Percentiles rank a stretch among this genome's conserved stretches.
Evolutionary conservation across 257 asterid species (phyloP).

Genomic region (Fraxinus americana): DNA sequence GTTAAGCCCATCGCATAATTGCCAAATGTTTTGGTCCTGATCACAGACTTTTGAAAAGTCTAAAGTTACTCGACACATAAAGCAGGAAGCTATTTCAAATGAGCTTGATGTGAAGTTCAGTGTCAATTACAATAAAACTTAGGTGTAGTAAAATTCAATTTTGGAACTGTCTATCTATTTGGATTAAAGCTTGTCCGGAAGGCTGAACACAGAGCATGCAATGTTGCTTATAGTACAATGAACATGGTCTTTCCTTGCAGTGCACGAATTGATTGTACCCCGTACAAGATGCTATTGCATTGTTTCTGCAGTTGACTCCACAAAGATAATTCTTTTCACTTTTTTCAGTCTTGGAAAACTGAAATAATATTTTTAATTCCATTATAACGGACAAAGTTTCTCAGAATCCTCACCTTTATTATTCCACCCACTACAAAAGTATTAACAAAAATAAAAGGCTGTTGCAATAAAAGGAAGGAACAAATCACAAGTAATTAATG

Average conservation of each 20-base stretch:
- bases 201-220: not conserved
- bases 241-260: not conserved
- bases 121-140: not conserved
- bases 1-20: no score
- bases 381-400: not conserved
- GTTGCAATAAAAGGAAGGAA: not conserved
- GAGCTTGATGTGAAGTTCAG: not conserved
- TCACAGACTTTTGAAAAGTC: no score
- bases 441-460: not conserved
- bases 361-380: not conserved
- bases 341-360: not conserved
- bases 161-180: constrained; percentile 15
- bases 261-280: not conserved
- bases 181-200: not conserved
- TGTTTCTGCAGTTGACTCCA: not conserved
- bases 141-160: constrained; percentile 10
- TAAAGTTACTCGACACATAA: no score
- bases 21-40: not conserved
- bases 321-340: not conserved
- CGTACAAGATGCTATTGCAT: not conserved
- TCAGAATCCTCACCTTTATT: not conserved
- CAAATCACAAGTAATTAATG: not conserved
- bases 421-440: constrained; percentile 1
- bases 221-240: not conserved
- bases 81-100: not conserved